Conservation (phyloP, 2,329 filamentous ascomycete species). For the Aspergillus candidus region DNA sequence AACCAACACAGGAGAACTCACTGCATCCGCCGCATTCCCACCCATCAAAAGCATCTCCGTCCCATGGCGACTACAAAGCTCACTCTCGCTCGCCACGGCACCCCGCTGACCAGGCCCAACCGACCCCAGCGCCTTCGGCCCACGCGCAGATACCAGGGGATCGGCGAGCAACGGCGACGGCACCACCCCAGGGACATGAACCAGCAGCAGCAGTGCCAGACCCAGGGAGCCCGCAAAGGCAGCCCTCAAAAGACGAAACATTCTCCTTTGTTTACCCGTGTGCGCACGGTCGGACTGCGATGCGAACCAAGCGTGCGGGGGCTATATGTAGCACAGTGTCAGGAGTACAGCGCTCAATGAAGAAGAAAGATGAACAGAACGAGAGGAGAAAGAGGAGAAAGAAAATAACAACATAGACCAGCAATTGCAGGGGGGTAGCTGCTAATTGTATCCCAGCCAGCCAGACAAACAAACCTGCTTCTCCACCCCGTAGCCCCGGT, state of each 20-base stretch:
- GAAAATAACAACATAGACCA: too few species aligned
- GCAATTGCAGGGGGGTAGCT: too few species aligned
- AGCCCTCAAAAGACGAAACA: conserved; percentile 14
- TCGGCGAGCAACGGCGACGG: conserved; percentile 13
- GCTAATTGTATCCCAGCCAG: too few species aligned
- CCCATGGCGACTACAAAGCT: conserved; percentile 64
- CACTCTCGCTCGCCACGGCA: conserved; percentile 64
- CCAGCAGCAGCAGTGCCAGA: conserved; percentile 15
- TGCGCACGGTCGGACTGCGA: too few species aligned
- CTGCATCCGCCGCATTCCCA: conserved; percentile 69
- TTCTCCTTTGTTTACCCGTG: neutral
- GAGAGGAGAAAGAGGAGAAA: too few species aligned
- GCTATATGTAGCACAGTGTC: too few species aligned
- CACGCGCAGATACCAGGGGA: too few species aligned
- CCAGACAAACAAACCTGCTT: too few species aligned
- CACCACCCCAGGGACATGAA: conserved; percentile 17
- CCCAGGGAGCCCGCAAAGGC: conserved; percentile 14
- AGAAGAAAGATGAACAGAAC: too few species aligned
- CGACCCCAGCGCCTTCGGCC: conserved; percentile 7
- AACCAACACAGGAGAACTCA: conserved; percentile 22
- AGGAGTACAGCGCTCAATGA: too few species aligned
- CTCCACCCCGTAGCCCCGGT: too few species aligned
- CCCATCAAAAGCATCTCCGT: conserved; percentile 56
- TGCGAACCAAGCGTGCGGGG: too few species aligned
- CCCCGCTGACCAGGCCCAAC: conserved; percentile 41